Evolutionary conservation across 140 eudicot genomes (phyloP).

Genomic region (Senecio squalidus): DNA sequence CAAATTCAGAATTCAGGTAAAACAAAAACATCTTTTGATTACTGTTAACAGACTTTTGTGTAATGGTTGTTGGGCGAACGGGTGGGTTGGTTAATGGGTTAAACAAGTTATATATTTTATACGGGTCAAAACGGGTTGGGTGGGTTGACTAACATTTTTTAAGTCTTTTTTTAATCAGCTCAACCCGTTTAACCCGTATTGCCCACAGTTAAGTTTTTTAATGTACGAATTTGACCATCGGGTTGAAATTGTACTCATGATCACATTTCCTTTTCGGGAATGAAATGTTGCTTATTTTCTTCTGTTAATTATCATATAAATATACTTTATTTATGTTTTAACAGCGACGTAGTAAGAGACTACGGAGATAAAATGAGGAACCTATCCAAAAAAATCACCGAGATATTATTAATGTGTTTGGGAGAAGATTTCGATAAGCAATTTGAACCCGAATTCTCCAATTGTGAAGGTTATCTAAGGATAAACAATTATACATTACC

Average conservation of each 20-base stretch:
- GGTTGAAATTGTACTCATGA: too few relatives aligned
- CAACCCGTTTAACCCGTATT: too few relatives aligned
- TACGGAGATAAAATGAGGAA: conserved; percentile 51
- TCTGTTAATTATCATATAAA: conserved; percentile 7
- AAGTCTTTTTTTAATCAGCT: too few relatives aligned
- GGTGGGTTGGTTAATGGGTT: neutral
- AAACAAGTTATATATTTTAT: too few relatives aligned
- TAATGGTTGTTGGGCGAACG: neutral
- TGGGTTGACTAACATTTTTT: too few relatives aligned
- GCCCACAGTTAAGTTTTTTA: too few relatives aligned
- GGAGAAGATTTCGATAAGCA: conserved; percentile 37
- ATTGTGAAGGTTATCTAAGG: conserved; percentile 56
- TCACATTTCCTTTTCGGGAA: neutral
- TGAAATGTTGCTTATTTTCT: neutral
- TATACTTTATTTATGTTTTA: neutral
- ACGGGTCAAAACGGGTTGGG: too few relatives aligned
- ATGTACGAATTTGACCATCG: too few relatives aligned
- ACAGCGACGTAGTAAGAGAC: conserved; percentile 44
- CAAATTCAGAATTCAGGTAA: conserved; percentile 51
- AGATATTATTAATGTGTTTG: conserved; percentile 43
- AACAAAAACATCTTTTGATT: neutral
- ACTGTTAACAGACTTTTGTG: neutral
- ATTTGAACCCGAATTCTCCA: conserved; percentile 41
- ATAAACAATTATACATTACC: conserved; percentile 49
- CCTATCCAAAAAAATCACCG: conserved; percentile 43